Conservation (phyloP, 2,329 filamentous ascomycete species). For the Myriosclerotinia scirpicola region DNA sequence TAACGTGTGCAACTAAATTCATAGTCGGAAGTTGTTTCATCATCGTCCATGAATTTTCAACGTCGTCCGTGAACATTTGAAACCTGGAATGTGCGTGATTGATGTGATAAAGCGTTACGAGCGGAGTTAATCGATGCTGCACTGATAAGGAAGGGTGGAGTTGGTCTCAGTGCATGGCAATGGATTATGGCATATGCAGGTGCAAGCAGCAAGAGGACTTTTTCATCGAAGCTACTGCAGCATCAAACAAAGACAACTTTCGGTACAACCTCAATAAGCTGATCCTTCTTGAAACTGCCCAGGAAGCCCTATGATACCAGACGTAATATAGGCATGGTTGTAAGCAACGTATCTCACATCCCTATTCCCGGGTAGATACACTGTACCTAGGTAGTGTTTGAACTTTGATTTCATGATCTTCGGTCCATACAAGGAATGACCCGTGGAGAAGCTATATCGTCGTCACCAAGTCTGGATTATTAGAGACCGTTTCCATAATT, state of each 20-base stretch:
- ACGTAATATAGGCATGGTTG: background rate
- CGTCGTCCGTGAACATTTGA: background rate
- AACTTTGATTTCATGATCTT: background rate
- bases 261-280: conserved; percentile 8
- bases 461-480: background rate
- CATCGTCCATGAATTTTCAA: background rate
- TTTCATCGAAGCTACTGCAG: conserved; percentile 7
- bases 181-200: conserved; percentile 11
- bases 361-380: no score
- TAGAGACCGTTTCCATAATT: background rate
- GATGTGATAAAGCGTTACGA: background rate
- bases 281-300: conserved; percentile 16
- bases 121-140: conserved; percentile 12
- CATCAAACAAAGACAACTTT: background rate
- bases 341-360: background rate
- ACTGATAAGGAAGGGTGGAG: conserved; percentile 16
- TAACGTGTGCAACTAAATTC: background rate
- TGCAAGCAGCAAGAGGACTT: background rate
- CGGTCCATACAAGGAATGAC: conserved; percentile 3
- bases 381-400: background rate
- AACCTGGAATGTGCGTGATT: conserved; percentile 1
- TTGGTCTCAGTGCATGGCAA: background rate
- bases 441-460: background rate
- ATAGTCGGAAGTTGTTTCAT: background rate
- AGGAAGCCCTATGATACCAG: background rate